These are phyloP conservation scores for Aspergillus haitiensis DNA, from an alignment of 495 filamentous ascomycete species.

Conservation along the genomic window DNA sequence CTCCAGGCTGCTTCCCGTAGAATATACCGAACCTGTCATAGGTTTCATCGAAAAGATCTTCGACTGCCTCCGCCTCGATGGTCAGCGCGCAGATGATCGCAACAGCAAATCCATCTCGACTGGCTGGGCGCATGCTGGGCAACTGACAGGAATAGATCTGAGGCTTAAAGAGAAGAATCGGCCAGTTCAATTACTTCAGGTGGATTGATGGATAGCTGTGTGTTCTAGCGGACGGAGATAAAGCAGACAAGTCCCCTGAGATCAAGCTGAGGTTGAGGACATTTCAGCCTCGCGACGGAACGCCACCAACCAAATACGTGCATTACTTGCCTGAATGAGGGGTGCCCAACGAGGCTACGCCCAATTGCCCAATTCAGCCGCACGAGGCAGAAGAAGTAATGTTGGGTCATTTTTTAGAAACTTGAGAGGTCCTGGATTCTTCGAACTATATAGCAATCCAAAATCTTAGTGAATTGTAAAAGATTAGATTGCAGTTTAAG, in stretches of 20 bases:
- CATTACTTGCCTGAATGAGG: constrained; percentile 5
- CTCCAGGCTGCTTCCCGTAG: constrained; percentile 10
- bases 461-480: too few species aligned
- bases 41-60: constrained; percentile 31
- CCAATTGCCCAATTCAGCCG: constrained; percentile 1
- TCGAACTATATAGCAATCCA: not conserved
- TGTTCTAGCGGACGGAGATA: not conserved
- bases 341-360: constrained; percentile 1
- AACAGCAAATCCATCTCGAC: constrained; percentile 25
- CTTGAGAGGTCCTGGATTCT: not conserved
- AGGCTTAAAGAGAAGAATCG: constrained; percentile 1
- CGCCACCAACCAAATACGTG: constrained; percentile 6
- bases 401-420: not conserved
- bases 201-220: not conserved
- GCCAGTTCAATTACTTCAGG: not conserved
- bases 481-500: too few species aligned
- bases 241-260: not conserved
- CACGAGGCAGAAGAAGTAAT: not conserved
- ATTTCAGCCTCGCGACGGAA: not conserved
- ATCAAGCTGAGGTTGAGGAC: not conserved
- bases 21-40: constrained; percentile 19
- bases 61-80: constrained; percentile 33
- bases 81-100: constrained; percentile 20
- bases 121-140: constrained; percentile 11
- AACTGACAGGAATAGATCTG: not conserved